These are phyloP conservation scores for Mortierella sp. DNA, from an alignment of 371 early-diverging fungal species.

Conservation along the genomic window DNA sequence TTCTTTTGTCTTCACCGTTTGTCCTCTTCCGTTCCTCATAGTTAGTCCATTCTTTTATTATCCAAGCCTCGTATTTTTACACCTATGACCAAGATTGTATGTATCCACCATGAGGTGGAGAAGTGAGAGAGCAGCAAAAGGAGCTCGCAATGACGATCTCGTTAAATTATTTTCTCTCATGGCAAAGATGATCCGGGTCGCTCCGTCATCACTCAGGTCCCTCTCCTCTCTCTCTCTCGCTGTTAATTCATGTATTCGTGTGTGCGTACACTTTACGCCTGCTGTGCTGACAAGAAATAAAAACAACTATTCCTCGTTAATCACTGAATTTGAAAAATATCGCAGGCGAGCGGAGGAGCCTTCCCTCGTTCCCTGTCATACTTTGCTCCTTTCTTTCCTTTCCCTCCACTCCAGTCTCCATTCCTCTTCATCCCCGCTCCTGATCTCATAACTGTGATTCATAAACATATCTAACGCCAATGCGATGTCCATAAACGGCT, in stretches of 20 bases:
- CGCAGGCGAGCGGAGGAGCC: background rate
- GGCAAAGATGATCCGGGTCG: constrained; percentile 4
- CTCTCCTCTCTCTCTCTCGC: background rate
- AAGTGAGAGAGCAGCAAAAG: background rate
- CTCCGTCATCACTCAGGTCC: background rate
- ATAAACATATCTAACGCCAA: too few relatives aligned
- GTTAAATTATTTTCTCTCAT: background rate
- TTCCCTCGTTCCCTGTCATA: background rate
- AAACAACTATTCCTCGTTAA: background rate
- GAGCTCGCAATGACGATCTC: background rate
- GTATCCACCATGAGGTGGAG: background rate
- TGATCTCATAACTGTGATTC: background rate
- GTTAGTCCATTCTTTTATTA: background rate
- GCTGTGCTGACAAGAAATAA: background rate
- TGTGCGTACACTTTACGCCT: background rate
- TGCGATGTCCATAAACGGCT: background rate
- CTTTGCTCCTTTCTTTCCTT: too few relatives aligned
- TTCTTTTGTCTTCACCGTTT: background rate
- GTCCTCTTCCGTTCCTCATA: background rate
- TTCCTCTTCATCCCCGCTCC: background rate
- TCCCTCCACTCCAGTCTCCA: background rate
- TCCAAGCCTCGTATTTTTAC: background rate
- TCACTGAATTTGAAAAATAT: background rate
- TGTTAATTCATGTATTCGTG: background rate
- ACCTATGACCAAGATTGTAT: background rate